Base-by-base conservation (phyloP, 2,329 filamentous ascomycete species). In the Fusarium sulawesiense region DNA sequence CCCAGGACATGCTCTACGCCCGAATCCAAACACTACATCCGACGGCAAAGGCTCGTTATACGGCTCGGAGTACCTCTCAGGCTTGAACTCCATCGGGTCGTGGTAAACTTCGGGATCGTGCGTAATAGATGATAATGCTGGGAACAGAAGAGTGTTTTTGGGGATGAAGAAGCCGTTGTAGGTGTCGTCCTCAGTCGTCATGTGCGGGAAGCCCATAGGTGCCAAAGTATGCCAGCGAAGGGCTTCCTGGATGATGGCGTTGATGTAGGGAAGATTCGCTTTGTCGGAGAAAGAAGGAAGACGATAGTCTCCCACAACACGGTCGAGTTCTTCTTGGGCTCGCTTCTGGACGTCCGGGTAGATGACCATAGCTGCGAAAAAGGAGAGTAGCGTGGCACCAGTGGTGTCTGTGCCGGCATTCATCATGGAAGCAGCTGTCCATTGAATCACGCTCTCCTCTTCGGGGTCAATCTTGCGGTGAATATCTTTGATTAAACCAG, bases 361-460 rank as follows among this genome's bases (percentile, higher is more conserved):
- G 2, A 83, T 67, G 0, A 80, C 69, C 83, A 87, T 85, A 8
- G 85, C 86, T 21, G 83, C 76, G 2, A 84, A 75, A 13, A 81
- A 75, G 66, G 76, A 79, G 12, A 73, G 60, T 7, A 81, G 54
- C 0, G 76, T 72, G 1, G 75, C 67, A 1, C 77, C 71, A 0
- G 75, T 73, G 0, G 76, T 78, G 32, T 81, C 79, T 4, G 80
- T 73, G 0, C 75, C 78, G 3, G 78, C 78, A 9, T 77, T 75
- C n/a, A 75, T 70, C n/a, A 70, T 66, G 0, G 64, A 66, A 1
- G 64, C 64, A 1, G 64, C 62, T 2, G 64, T 66, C 64, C 64
- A 66, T 6, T 51, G 34, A 0, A 66, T 66, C 13, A 66, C 27
- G 2, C 44, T 42, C 7, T 62, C 64, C n/a, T 66, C 64, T 14